These are phyloP conservation scores for Malus asiatica DNA, from an alignment of 306 rosid species.

Conservation along the genomic window DNA sequence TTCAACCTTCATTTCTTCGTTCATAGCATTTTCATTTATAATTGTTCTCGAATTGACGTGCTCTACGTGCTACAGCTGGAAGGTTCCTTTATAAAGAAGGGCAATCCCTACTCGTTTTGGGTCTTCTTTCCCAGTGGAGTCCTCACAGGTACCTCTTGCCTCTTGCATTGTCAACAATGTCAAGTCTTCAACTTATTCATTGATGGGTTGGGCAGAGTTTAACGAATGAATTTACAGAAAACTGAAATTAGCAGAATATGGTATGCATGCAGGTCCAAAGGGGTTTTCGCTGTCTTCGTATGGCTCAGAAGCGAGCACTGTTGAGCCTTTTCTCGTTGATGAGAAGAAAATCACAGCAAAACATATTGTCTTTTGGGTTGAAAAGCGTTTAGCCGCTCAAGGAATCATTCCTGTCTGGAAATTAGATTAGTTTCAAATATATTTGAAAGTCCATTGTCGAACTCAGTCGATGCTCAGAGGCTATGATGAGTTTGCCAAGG, in stretches of 20 bases:
- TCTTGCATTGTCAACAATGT: background rate
- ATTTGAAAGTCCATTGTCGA: too few species aligned
- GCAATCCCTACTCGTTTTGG: constrained; percentile 66
- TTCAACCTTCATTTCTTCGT: background rate
- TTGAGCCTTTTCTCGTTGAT: constrained; percentile 85
- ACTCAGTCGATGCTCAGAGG: too few species aligned
- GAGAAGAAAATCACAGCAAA: constrained; percentile 81
- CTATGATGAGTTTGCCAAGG: too few species aligned
- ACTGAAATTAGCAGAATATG: background rate
- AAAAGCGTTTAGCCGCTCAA: constrained; percentile 97
- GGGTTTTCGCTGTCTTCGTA: constrained; percentile 81
- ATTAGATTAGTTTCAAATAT: background rate
- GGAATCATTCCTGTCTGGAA: constrained; percentile 92
- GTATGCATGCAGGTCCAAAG: constrained; percentile 61
- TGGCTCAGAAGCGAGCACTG: constrained; percentile 66
- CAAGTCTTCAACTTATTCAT: background rate
- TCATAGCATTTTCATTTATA: background rate
- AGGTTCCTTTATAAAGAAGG: constrained; percentile 68
- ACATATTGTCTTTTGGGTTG: constrained; percentile 80
- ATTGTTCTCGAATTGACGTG: too few species aligned
- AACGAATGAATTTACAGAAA: background rate
- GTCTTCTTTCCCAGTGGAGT: constrained; percentile 78
- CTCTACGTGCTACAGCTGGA: constrained; percentile 44
- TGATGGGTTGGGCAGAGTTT: background rate
- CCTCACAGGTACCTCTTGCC: constrained; percentile 43